phyloP scores from a whole-genome alignment of 2,329 filamentous ascomycete genomes.

The Paraconiothyrium brasiliense region DNA sequence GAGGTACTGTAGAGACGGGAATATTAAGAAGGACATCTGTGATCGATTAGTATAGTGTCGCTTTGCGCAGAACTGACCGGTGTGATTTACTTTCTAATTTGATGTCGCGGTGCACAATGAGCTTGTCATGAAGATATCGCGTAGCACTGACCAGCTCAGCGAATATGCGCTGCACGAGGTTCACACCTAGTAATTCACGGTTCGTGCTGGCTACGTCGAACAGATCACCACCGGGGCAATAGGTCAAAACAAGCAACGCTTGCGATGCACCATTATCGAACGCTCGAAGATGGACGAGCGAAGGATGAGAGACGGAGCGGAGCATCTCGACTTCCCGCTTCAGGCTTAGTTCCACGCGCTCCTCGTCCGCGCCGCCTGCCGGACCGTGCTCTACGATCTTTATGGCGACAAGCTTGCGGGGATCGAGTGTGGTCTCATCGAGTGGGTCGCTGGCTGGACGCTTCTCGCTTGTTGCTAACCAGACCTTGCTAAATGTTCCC shows the following conservation, averaged over 20 bases:
- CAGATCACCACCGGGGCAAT: conserved; percentile 92
- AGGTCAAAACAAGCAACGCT: conserved; percentile 86
- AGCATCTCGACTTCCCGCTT: conserved; percentile 96
- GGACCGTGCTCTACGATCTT: conserved; percentile 97
- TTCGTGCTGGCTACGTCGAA: conserved; percentile 88
- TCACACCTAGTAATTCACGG: conserved; percentile 71
- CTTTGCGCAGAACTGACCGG: conserved; percentile 36
- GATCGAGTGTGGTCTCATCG: conserved; percentile 64
- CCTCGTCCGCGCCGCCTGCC: conserved; percentile 89
- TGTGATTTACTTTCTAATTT: conserved; percentile 88
- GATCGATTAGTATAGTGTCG: conserved; percentile 39
- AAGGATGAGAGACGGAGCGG: conserved; percentile 86
- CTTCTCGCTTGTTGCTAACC: conserved; percentile 85
- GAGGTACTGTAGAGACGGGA: conserved; percentile 72
- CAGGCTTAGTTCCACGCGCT: conserved; percentile 90
- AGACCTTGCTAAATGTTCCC: conserved; percentile 94
- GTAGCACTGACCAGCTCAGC: conserved; percentile 87
- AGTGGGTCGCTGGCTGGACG: conserved; percentile 51
- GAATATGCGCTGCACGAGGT: conserved; percentile 84
- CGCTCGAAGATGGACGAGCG: conserved; percentile 88
- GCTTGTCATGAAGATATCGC: conserved; percentile 81
- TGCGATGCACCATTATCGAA: conserved; percentile 86
- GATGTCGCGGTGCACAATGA: conserved; percentile 95
- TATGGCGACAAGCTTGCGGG: conserved; percentile 88
- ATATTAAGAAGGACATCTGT: conserved; percentile 92